Evolutionary conservation across 441 rosid genomes (phyloP), one percentile per base, ranked within the genome.

Genomic region (Eutrema salsugineum): DNA sequence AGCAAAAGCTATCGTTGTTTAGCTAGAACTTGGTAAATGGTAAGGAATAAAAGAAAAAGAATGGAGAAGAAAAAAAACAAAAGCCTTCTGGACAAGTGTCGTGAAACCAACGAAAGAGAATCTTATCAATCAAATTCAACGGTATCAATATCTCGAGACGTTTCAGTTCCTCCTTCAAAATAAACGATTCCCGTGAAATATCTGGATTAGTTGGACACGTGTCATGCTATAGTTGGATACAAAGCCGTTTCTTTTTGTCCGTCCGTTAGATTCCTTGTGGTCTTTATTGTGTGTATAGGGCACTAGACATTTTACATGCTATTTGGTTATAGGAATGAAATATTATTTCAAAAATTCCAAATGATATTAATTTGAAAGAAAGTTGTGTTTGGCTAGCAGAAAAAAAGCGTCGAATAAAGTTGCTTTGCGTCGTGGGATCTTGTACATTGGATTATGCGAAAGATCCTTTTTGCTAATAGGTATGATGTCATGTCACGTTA

Each of bases 401-500:
- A 4, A 59, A 58, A 58, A 58, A n/a, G 47, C 12, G 63, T 39
- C 8, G 11, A 12, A 14, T 36, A 59, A 59, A 59, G 63, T 38
- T 20, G 48, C 33, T 39, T 59, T 59, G 63, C 33, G 48, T 38
- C 19, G 63, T 59, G 63, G 48, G 33, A 59, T 39, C 48, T 59
- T 39, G 38, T 38, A 59, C 47, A 38, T 39, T 20, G 63, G 63
- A 38, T 59, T 59, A 59, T 58, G 63, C 47, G 47, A 38, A 58
- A 59, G 33, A 59, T 59, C 63, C 12, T 38, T 58, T 59, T 30
- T 54, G n/a, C n/a, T n/a, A n/a, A n/a, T n/a, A n/a, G n/a, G n/a
- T n/a, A n/a, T n/a, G n/a, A n/a, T n/a, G n/a, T n/a, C n/a, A n/a
- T n/a, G 16, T 42, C 44, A 40, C 46, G 46, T 42, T 14, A 42